Percentiles rank a stretch among this genome's conserved stretches.
Evolutionary conservation across 2,329 filamentous ascomycete species (phyloP).

Genomic region (Hirsutella minnesotensis): DNA sequence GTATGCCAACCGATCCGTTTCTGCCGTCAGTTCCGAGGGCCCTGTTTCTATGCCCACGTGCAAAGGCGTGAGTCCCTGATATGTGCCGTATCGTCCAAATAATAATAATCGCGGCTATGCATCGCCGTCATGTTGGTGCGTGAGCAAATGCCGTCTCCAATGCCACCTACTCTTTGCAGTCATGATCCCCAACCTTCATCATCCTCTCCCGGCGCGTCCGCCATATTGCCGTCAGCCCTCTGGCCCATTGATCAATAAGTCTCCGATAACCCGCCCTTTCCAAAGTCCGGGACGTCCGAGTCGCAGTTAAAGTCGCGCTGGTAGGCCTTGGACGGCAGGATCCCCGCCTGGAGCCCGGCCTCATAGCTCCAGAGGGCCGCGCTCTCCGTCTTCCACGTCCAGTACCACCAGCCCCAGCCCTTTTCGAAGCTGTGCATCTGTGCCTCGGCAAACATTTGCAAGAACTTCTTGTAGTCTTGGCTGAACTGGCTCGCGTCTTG

Average conservation of each 20-base stretch:
- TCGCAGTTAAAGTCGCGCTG: conserved; percentile 59
- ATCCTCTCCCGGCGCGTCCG: not conserved
- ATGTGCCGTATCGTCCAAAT: no score
- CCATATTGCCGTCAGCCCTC: no score
- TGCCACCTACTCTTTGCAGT: not conserved
- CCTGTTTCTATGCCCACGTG: no score
- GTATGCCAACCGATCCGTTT: no score
- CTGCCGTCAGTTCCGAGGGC: no score
- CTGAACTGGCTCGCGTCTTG: conserved; percentile 58
- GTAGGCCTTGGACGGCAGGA: conserved; percentile 67
- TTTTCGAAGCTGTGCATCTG: conserved; percentile 93
- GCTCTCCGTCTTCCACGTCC: conserved; percentile 90
- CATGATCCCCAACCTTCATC: not conserved
- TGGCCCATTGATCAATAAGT: conserved; percentile 22
- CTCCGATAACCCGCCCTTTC: conserved; percentile 32
- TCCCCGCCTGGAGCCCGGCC: conserved; percentile 62
- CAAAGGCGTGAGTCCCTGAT: no score
- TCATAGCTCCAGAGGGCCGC: conserved; percentile 89
- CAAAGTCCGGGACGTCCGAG: conserved; percentile 41
- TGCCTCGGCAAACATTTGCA: conserved; percentile 83
- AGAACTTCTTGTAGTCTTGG: conserved; percentile 67
- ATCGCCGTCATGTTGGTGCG: no score
- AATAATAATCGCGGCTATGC: no score
- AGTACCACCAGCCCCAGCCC: conserved; percentile 97
- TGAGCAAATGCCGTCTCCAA: not conserved